A percentile compares a stretch with the other conserved stretches of the same genome.
phyloP scores from a whole-genome alignment of 345 rosid genomes.

The Ailanthus altissimus region DNA sequence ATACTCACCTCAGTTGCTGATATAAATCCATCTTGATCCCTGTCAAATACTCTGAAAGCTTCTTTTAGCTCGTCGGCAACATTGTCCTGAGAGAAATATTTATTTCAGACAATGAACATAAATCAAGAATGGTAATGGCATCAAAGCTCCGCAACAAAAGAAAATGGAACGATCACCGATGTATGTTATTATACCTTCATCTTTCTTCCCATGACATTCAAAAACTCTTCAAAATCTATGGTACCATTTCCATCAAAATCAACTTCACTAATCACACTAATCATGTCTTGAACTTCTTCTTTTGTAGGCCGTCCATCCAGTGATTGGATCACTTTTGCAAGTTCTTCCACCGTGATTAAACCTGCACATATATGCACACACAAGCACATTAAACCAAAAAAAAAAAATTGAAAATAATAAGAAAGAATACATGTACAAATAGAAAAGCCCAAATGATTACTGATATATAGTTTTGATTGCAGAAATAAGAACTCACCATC shows the following conservation, averaged over 20 bases:
- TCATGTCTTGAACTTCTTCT: slow-evolving; percentile 54
- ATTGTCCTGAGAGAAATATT: slow-evolving; percentile 42
- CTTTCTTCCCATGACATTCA: slow-evolving; percentile 47
- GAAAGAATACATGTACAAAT: too few species aligned
- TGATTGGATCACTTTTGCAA: slow-evolving; percentile 38
- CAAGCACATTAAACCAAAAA: not conserved
- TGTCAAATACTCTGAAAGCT: slow-evolving; percentile 69
- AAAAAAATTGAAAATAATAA: not conserved
- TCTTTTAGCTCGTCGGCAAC: slow-evolving; percentile 54
- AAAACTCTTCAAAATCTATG: slow-evolving; percentile 46
- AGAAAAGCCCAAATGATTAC: not conserved
- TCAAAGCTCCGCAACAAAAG: too few species aligned
- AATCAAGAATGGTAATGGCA: too few species aligned
- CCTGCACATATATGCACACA: slow-evolving; percentile 44
- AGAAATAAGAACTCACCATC: slow-evolving; percentile 38
- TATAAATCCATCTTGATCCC: slow-evolving; percentile 66
- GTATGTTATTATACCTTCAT: slow-evolving; percentile 33
- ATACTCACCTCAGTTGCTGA: slow-evolving; percentile 53
- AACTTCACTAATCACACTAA: slow-evolving; percentile 45
- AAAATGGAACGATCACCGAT: not conserved
- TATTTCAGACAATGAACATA: too few species aligned
- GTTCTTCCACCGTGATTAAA: slow-evolving; percentile 45
- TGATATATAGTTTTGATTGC: not conserved
- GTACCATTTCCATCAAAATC: slow-evolving; percentile 40
- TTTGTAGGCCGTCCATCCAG: slow-evolving; percentile 45